Conservation (phyloP, 23 red algal genomes). For the Chondrus crispus region DNA sequence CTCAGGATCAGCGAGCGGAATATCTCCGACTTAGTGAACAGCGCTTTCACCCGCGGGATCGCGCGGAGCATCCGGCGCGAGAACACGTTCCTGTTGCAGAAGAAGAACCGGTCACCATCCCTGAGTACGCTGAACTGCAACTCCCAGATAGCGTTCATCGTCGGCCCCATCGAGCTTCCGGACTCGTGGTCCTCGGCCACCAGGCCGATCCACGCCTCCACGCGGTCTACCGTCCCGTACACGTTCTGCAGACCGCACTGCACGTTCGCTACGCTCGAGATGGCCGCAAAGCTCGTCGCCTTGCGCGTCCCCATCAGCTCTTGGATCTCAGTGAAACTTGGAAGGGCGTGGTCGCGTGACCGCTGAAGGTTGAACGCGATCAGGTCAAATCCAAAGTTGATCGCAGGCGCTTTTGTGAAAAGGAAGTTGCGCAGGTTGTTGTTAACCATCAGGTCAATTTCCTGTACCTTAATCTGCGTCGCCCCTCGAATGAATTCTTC, state of each 20-base stretch:
- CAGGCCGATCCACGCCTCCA: neutral
- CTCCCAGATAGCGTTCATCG: neutral
- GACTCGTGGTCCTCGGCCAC: neutral
- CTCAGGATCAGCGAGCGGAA: slow-evolving; percentile 5
- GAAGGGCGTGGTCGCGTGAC: slow-evolving; percentile 43
- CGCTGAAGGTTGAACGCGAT: slow-evolving; percentile 70
- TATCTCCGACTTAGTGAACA: neutral
- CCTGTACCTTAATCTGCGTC: slow-evolving; percentile 14
- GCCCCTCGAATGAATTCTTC: slow-evolving; percentile 43
- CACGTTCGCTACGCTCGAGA: neutral
- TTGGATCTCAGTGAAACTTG: slow-evolving; percentile 5
- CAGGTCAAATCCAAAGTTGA: slow-evolving; percentile 47
- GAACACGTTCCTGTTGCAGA: neutral
- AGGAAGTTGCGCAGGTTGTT: slow-evolving; percentile 53
- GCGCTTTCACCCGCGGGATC: neutral
- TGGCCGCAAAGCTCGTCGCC: neutral
- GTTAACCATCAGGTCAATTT: slow-evolving; percentile 47
- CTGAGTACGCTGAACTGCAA: neutral
- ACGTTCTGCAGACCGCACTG: neutral
- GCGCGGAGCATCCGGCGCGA: neutral
- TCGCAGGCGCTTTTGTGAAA: slow-evolving; percentile 31
- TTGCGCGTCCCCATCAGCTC: neutral
- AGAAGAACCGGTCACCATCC: neutral
- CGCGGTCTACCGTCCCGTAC: neutral
- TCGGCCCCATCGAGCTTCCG: neutral